Base-by-base conservation (phyloP, 2,329 filamentous ascomycete species). In the Phyllosticta citriasiana region DNA sequence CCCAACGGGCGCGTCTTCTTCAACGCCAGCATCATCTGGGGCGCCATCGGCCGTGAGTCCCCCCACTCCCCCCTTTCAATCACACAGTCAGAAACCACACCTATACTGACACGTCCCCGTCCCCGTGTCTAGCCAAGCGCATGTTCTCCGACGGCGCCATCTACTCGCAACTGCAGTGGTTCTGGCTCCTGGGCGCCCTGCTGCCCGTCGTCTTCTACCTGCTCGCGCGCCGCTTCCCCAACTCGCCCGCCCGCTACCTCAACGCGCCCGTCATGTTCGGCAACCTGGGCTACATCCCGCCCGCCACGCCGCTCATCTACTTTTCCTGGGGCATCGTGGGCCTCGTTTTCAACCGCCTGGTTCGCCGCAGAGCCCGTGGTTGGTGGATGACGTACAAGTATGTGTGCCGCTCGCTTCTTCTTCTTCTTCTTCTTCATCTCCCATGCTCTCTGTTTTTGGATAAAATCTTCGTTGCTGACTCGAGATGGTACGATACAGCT, bases 21-120 rank as follows among this genome's bases (percentile, higher is more conserved):
- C 67, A 81, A 83, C 8, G 84, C 85, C 0, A 85, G 82, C 0
- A 82, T 88, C 30, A 87, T 87, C 64, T 88, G 85, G 85, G 85
- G 85, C 14, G 79, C 86, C 50, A 81, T 88, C 61, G 84, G 84
- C 22, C 84, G 51, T 53, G 14, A 53, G 51, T 26, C 5, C n/a
- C 3, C 19, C 51, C 51, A 22, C 51, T 8, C 3, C 19, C 19
- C 8, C 27, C 5, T 8, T 8, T 30, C 27, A 8, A 30, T 30
- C 27, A 30, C 84, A 0, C 78, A 80, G 26, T 14, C 19, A 0
- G 78, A 80, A 53, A 25, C 19, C 19, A 24, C 19, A 22, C 19
- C 19, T 25, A 6, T 8, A 7, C 22, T 53, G 6, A 53, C 53
- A 9, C 53, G 12, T 22, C 19, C 19, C 19, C 19, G 19, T 22